These are phyloP conservation scores for Sporisorium reilianum DNA, from an alignment of 1,284 basidiomycete genomes.

Conservation along the genomic window DNA sequence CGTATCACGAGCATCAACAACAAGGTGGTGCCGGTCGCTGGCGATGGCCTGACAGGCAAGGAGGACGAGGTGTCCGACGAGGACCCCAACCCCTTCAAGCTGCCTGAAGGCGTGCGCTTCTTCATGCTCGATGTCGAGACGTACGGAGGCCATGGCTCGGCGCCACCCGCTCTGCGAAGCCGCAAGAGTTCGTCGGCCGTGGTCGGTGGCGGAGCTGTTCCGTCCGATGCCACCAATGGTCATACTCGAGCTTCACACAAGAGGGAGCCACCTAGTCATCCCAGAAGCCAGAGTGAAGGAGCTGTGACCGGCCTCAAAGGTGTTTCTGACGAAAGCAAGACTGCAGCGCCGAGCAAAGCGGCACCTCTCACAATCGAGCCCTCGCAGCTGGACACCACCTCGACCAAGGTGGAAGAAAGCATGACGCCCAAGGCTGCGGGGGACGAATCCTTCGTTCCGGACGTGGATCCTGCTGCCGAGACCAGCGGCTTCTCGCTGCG, in stretches of 20 bases:
- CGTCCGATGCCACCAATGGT: constrained; percentile 1
- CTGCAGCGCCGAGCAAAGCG: not conserved
- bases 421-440: not conserved
- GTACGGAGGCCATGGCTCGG: constrained; percentile 44
- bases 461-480: constrained; percentile 21
- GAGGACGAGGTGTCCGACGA: constrained; percentile 12
- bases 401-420: not conserved
- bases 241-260: constrained; percentile 4
- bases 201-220: not conserved
- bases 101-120: constrained; percentile 90
- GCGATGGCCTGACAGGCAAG: constrained; percentile 9
- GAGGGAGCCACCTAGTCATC: constrained; percentile 13
- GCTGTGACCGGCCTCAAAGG: constrained; percentile 8
- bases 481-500: constrained; percentile 35
- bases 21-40: constrained; percentile 72
- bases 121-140: constrained; percentile 93
- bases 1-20: constrained; percentile 89
- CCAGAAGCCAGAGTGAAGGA: constrained; percentile 33
- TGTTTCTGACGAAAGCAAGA: not conserved
- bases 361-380: not conserved
- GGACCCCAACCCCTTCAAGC: constrained; percentile 71
- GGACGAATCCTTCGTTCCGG: not conserved
- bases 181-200: constrained; percentile 43
- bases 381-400: not conserved
- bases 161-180: constrained; percentile 30